Evolutionary conservation across 371 early-diverging fungal genomes (phyloP).

Genomic region (Synchytrium microbalum): DNA sequence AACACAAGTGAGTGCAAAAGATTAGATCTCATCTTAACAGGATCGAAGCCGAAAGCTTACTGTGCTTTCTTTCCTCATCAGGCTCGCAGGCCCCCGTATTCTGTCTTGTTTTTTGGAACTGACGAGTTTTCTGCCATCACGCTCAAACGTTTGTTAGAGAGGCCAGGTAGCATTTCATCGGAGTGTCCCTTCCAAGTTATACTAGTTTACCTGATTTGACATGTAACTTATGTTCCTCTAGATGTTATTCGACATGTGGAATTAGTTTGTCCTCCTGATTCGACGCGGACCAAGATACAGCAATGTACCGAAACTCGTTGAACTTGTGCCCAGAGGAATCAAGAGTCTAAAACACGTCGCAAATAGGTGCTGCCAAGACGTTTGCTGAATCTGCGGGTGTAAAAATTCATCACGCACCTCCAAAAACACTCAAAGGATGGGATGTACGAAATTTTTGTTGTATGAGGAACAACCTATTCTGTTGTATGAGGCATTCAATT

Average conservation of each 20-base stretch:
- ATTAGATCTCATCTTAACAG: too few relatives aligned
- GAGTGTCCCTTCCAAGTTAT: too few relatives aligned
- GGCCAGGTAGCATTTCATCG: slow-evolving; percentile 32
- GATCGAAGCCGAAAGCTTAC: too few relatives aligned
- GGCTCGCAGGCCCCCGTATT: neutral
- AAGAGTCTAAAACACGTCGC: too few relatives aligned
- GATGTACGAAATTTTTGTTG: slow-evolving; percentile 12
- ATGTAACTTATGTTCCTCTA: slow-evolving; percentile 1
- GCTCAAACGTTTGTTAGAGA: slow-evolving; percentile 49
- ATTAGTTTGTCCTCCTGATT: slow-evolving; percentile 57
- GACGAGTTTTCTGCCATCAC: slow-evolving; percentile 69
- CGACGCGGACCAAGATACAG: neutral
- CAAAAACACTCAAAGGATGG: slow-evolving; percentile 36
- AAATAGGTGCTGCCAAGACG: slow-evolving; percentile 37
- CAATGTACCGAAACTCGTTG: slow-evolving; percentile 19
- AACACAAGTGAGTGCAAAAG: too few relatives aligned
- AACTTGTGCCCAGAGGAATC: too few relatives aligned
- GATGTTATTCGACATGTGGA: slow-evolving; percentile 38
- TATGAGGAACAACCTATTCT: too few relatives aligned
- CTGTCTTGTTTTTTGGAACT: slow-evolving; percentile 74
- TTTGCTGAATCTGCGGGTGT: slow-evolving; percentile 33
- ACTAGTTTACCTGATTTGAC: too few relatives aligned
- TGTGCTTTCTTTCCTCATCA: neutral
- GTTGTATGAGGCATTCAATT: neutral
- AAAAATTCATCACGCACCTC: slow-evolving; percentile 28